Evolutionary conservation across 805 yeast species (phyloP).

Genomic region (Saturnispora diversa): DNA sequence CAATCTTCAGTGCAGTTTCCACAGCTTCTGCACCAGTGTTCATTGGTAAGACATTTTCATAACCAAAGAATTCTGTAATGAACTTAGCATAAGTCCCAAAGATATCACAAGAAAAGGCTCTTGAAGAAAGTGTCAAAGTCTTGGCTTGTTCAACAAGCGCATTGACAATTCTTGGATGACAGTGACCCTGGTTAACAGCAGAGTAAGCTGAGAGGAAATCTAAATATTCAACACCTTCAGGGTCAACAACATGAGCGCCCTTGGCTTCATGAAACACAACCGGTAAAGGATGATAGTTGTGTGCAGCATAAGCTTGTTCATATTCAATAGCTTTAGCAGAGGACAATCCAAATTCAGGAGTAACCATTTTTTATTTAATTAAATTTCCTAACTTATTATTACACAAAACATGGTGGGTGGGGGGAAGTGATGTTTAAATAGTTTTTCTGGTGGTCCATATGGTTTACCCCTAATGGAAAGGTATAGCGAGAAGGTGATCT

Average conservation of each 20-base stretch:
- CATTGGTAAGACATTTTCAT: constrained; percentile 94
- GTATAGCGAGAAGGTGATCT: constrained; percentile 1
- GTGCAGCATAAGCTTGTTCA: constrained; percentile 84
- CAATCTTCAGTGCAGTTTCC: constrained; percentile 87
- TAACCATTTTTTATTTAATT: constrained; percentile 2
- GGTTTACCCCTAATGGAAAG: constrained; percentile 9
- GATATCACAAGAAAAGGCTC: constrained; percentile 78
- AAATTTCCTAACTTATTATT: neutral
- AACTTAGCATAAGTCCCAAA: constrained; percentile 84
- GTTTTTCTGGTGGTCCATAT: neutral
- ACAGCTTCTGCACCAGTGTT: constrained; percentile 99
- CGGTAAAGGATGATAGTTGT: constrained; percentile 94
- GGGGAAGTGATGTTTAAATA: neutral
- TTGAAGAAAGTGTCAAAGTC: constrained; percentile 73
- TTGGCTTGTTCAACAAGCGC: constrained; percentile 87
- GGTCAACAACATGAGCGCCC: constrained; percentile 97
- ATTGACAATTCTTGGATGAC: constrained; percentile 84
- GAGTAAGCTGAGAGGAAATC: constrained; percentile 93
- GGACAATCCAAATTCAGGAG: constrained; percentile 42
- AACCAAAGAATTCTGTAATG: constrained; percentile 79
- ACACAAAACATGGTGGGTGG: neutral
- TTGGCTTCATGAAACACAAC: constrained; percentile 80
- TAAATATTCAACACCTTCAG: constrained; percentile 89
- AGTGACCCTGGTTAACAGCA: constrained; percentile 97
- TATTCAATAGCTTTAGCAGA: constrained; percentile 56